Conservation (phyloP, 2,329 filamentous ascomycete genomes). For the Paracamarosporium sp. region DNA sequence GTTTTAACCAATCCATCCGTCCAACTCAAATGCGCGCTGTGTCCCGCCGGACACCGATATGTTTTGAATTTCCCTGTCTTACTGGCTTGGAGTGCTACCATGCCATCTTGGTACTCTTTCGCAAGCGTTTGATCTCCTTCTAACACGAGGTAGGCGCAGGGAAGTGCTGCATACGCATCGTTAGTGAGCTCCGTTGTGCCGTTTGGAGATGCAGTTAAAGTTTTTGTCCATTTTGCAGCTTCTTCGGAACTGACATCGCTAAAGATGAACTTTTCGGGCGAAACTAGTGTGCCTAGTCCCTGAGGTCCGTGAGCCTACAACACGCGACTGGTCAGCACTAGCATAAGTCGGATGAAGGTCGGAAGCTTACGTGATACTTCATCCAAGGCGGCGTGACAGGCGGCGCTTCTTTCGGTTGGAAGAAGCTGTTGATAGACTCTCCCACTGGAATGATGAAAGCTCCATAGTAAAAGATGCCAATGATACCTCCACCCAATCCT, state of each 20-base stretch:
- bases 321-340: background rate
- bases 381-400: slow-evolving; percentile 12
- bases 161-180: slow-evolving; percentile 11
- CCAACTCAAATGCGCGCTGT: background rate
- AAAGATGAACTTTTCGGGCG: slow-evolving; percentile 16
- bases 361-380: slow-evolving; percentile 14
- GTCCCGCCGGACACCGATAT: slow-evolving; percentile 1
- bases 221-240: slow-evolving; percentile 9
- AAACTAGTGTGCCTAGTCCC: slow-evolving; percentile 13
- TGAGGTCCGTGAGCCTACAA: slow-evolving; percentile 5
- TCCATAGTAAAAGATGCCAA: slow-evolving; percentile 17
- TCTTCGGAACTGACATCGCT: slow-evolving; percentile 10
- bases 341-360: background rate
- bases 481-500: slow-evolving; percentile 12
- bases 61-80: slow-evolving; percentile 15
- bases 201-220: slow-evolving; percentile 11
- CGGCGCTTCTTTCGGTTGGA: slow-evolving; percentile 16
- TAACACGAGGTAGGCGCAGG: slow-evolving; percentile 12
- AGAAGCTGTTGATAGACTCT: slow-evolving; percentile 14
- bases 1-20: background rate
- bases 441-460: slow-evolving; percentile 19
- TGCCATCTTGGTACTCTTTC: slow-evolving; percentile 9
- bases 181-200: slow-evolving; percentile 11
- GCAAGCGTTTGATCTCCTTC: slow-evolving; percentile 11
- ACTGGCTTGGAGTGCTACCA: slow-evolving; percentile 9